phyloP scores from a whole-genome alignment of 805 yeast genomes.

The Yarrowia phangngaensis region DNA sequence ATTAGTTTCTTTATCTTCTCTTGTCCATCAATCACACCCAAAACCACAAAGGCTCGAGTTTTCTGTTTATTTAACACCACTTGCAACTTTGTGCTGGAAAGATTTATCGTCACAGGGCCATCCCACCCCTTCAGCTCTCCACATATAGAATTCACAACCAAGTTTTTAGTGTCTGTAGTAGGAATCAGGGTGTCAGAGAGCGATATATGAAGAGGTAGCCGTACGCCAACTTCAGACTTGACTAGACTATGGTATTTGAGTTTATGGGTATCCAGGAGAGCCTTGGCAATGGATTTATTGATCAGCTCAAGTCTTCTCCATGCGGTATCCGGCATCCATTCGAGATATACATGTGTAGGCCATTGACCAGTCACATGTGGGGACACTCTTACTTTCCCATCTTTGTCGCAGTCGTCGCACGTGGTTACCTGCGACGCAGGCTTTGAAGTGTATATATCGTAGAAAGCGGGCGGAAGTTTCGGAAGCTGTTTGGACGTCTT shows the following conservation, averaged over 20 bases:
- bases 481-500: conserved; percentile 27
- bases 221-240: conserved; percentile 31
- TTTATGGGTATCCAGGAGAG: neutral
- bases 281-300: conserved; percentile 2
- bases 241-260: conserved; percentile 28
- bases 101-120: conserved; percentile 1
- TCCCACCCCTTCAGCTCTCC: neutral
- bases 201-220: conserved; percentile 34
- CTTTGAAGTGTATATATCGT: conserved; percentile 30
- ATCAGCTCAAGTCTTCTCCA: conserved; percentile 9
- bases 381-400: conserved; percentile 30
- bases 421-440: conserved; percentile 29
- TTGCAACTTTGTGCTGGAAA: conserved; percentile 6
- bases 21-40: neutral
- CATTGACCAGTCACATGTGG: conserved; percentile 33
- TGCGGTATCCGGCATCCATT: conserved; percentile 32
- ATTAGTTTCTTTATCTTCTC: neutral
- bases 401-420: conserved; percentile 30
- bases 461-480: conserved; percentile 32
- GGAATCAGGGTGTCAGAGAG: conserved; percentile 35
- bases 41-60: conserved; percentile 29
- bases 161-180: conserved; percentile 23
- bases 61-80: conserved; percentile 27
- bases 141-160: conserved; percentile 15
- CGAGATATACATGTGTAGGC: conserved; percentile 36